Conservation (phyloP, 1,284 basidiomycete genomes). For the Sphaerobolus stellatus region DNA sequence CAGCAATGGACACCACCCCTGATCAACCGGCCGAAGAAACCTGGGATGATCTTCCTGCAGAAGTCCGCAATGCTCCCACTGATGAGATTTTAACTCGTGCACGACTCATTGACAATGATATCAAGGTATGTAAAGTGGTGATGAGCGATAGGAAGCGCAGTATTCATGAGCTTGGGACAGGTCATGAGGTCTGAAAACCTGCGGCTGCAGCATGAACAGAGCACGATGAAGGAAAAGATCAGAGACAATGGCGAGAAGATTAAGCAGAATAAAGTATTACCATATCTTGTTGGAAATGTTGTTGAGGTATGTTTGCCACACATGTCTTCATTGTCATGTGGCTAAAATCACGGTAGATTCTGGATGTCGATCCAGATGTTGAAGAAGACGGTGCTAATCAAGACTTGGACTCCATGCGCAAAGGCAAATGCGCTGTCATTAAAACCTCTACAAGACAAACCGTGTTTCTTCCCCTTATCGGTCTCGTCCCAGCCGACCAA, state of each 20-base stretch:
- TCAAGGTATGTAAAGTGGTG: constrained; percentile 64
- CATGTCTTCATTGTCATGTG: neutral
- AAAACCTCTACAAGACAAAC: constrained; percentile 98
- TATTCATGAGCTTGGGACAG: constrained; percentile 39
- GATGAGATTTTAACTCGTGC: constrained; percentile 87
- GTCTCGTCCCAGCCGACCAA: constrained; percentile 89
- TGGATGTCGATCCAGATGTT: constrained; percentile 91
- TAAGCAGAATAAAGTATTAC: constrained; percentile 98
- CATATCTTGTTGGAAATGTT: constrained; percentile 97
- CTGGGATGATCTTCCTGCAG: constrained; percentile 81
- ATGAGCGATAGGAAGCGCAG: neutral
- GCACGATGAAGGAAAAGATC: constrained; percentile 97
- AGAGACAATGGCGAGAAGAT: constrained; percentile 98
- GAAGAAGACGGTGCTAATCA: constrained; percentile 93
- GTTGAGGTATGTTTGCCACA: constrained; percentile 68
- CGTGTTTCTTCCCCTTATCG: constrained; percentile 97
- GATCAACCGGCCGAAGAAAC: constrained; percentile 71
- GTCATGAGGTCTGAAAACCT: constrained; percentile 95
- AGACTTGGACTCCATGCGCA: constrained; percentile 91
- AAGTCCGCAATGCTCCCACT: constrained; percentile 68
- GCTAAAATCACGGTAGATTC: constrained; percentile 56
- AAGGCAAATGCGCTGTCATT: constrained; percentile 97
- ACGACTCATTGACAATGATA: constrained; percentile 91
- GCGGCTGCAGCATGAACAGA: constrained; percentile 91
- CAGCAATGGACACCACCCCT: constrained; percentile 68